Conservation (phyloP, 2,329 filamentous ascomycete species). For the Nigrograna mackinnonii region DNA sequence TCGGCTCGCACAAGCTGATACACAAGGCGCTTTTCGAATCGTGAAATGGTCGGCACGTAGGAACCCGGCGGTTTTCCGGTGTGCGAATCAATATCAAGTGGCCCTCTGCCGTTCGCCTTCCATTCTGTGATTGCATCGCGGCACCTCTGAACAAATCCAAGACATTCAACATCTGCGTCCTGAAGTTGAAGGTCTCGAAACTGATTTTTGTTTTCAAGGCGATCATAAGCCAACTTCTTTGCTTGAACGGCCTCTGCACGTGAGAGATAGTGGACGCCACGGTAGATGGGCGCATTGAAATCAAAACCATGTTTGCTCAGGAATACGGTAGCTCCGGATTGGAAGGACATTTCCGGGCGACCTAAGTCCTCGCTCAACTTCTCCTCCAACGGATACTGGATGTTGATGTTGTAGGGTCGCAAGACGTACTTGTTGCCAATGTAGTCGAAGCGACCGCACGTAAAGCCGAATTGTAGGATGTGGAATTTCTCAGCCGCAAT, state of each 20-base stretch:
- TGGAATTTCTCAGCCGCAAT: conserved; percentile 65
- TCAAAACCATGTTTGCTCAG: conserved; percentile 62
- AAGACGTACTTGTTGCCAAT: conserved; percentile 54
- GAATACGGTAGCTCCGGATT: conserved; percentile 65
- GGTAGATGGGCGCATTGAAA: conserved; percentile 58
- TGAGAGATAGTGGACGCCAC: conserved; percentile 66
- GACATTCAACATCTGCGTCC: conserved; percentile 54
- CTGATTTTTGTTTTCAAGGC: conserved; percentile 41
- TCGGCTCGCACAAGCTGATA: conserved; percentile 69
- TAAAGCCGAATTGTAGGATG: conserved; percentile 69
- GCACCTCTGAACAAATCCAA: conserved; percentile 55
- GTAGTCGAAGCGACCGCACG: conserved; percentile 63
- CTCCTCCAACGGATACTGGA: conserved; percentile 60
- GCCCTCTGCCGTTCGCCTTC: conserved; percentile 28
- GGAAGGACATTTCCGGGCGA: conserved; percentile 63
- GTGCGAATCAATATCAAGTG: conserved; percentile 32
- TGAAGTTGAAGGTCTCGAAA: conserved; percentile 53
- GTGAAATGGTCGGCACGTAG: conserved; percentile 21
- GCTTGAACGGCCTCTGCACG: conserved; percentile 58
- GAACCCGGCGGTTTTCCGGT: conserved; percentile 26
- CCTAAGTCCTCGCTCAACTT: conserved; percentile 61
- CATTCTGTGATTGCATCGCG: conserved; percentile 52
- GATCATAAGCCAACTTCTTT: conserved; percentile 47
- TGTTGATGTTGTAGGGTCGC: conserved; percentile 66
- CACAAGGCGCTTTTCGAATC: conserved; percentile 67